Percentiles rank a stretch among this genome's conserved stretches.
Evolutionary conservation across 2,329 filamentous ascomycete genomes (phyloP).

Genomic region (Hymenotorrendiella dingleyae): DNA sequence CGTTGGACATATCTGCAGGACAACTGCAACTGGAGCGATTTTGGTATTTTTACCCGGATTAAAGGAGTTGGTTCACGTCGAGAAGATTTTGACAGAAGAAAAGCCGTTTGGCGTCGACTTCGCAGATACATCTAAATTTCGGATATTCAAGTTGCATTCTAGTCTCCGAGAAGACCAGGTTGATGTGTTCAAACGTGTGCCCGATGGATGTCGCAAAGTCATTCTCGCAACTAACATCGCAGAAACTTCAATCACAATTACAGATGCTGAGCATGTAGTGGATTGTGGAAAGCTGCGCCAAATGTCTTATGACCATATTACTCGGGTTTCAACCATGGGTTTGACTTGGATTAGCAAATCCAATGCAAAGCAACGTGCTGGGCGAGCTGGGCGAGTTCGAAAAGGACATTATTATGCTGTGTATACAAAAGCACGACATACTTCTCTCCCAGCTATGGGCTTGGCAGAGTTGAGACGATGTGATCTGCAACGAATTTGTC

Average conservation of each 20-base stretch:
- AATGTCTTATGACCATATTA: slow-evolving; percentile 79
- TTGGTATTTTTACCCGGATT: slow-evolving; percentile 89
- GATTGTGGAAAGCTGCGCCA: slow-evolving; percentile 93
- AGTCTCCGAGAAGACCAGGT: slow-evolving; percentile 82
- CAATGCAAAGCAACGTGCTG: slow-evolving; percentile 86
- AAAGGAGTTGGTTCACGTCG: slow-evolving; percentile 76
- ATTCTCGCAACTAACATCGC: slow-evolving; percentile 94
- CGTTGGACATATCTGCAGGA: slow-evolving; percentile 74
- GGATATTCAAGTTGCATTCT: slow-evolving; percentile 84
- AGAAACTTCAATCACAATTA: slow-evolving; percentile 96
- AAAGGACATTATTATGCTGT: slow-evolving; percentile 87
- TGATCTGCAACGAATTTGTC: slow-evolving; percentile 83
- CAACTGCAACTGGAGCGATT: slow-evolving; percentile 75
- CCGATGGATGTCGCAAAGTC: slow-evolving; percentile 76
- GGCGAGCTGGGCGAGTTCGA: slow-evolving; percentile 76
- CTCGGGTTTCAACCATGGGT: slow-evolving; percentile 83
- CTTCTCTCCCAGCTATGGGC: too few species aligned
- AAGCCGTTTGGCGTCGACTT: slow-evolving; percentile 53
- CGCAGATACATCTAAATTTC: slow-evolving; percentile 65
- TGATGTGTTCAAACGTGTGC: slow-evolving; percentile 71
- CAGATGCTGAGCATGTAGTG: slow-evolving; percentile 90
- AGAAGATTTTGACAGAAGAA: slow-evolving; percentile 64
- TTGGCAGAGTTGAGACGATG: slow-evolving; percentile 57
- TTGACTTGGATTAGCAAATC: slow-evolving; percentile 91
- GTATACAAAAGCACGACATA: slow-evolving; percentile 87